Evolutionary conservation across 768 basidiomycete genomes (phyloP).

Genomic region (Nidula microcarpa): DNA sequence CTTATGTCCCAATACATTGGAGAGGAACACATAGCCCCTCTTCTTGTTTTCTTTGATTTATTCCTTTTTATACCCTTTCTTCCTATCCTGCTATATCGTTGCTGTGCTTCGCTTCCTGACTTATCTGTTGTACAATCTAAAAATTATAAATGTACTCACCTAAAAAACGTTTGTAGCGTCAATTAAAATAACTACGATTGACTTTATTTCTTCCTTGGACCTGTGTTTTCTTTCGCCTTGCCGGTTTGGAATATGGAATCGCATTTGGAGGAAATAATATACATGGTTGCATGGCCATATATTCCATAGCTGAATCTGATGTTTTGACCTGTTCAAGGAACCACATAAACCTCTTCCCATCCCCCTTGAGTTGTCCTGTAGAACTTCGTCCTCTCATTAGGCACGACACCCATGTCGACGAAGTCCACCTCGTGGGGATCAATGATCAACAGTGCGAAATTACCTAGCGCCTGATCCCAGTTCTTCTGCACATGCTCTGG

Average conservation of each 20-base stretch:
- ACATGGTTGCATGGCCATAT: no score
- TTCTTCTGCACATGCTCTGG: conserved; percentile 40
- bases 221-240: no score
- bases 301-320: no score
- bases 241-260: no score
- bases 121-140: no score
- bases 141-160: no score
- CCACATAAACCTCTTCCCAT: conserved; percentile 63
- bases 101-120: neutral
- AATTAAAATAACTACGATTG: no score
- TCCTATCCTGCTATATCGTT: neutral
- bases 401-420: conserved; percentile 53
- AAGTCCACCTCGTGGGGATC: conserved; percentile 72
- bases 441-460: conserved; percentile 71
- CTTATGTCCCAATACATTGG: no score
- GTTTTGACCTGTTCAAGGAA: conserved; percentile 38
- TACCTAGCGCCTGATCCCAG: conserved; percentile 51
- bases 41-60: conserved; percentile 5
- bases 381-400: conserved; percentile 58
- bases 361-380: conserved; percentile 34
- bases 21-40: no score
- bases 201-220: no score
- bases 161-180: no score
- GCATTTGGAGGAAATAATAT: no score
- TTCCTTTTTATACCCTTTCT: conserved; percentile 14